phyloP scores from a whole-genome alignment of 768 basidiomycete species.

The Russula abietina region DNA sequence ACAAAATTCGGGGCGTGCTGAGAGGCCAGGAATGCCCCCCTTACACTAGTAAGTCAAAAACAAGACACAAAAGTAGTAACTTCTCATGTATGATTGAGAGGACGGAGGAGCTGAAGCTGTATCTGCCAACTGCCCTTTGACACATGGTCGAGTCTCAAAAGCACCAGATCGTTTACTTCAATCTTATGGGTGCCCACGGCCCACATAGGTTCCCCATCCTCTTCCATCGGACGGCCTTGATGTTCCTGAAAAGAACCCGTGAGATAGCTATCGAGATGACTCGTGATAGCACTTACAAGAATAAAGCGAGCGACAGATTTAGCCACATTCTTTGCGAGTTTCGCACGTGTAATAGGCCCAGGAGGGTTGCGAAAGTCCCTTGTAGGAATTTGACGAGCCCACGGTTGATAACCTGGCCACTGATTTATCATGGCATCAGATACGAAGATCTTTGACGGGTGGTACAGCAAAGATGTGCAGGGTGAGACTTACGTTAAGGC shows the following conservation, averaged over 20 bases:
- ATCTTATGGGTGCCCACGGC: constrained; percentile 51
- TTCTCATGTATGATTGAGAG: constrained; percentile 6
- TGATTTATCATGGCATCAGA: constrained; percentile 29
- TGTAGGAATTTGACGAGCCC: constrained; percentile 79
- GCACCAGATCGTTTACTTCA: constrained; percentile 57
- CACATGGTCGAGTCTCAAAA: constrained; percentile 78
- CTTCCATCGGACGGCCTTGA: constrained; percentile 48
- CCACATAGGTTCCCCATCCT: constrained; percentile 57
- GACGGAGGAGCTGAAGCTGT: constrained; percentile 50
- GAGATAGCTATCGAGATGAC: background rate
- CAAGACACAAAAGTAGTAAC: background rate
- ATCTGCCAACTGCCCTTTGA: constrained; percentile 82
- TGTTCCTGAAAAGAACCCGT: constrained; percentile 38
- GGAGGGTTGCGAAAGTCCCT: constrained; percentile 76
- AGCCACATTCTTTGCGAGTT: constrained; percentile 74
- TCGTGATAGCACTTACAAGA: constrained; percentile 36
- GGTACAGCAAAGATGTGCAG: constrained; percentile 13
- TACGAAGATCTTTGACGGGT: constrained; percentile 8
- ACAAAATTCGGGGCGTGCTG: too few relatives aligned
- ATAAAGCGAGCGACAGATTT: constrained; percentile 70
- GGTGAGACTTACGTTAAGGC: constrained; percentile 52
- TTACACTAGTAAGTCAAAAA: background rate
- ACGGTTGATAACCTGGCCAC: constrained; percentile 78
- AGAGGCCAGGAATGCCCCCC: too few relatives aligned
- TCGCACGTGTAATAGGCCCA: constrained; percentile 67